A percentile compares a stretch with the other conserved stretches of the same genome.
Evolutionary conservation across 2,329 filamentous ascomycete genomes (phyloP).

Genomic region (Paraconiothyrium sp.): DNA sequence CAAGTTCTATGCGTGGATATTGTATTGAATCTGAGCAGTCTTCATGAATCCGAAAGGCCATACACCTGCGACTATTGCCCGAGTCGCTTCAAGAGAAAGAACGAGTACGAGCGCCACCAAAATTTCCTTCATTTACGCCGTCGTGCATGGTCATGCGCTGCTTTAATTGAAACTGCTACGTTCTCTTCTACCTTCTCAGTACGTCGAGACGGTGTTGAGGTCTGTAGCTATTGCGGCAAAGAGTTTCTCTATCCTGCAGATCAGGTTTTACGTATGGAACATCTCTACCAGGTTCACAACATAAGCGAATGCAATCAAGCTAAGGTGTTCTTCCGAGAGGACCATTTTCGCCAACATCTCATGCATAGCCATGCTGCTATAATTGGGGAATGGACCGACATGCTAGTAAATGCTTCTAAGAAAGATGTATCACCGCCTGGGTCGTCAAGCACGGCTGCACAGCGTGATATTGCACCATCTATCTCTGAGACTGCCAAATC

Average conservation of each 20-base stretch:
- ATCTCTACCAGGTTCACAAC: slow-evolving; percentile 92
- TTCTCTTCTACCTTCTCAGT: slow-evolving; percentile 82
- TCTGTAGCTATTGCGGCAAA: slow-evolving; percentile 94
- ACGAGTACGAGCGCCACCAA: slow-evolving; percentile 94
- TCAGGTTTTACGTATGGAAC: slow-evolving; percentile 86
- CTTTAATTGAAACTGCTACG: slow-evolving; percentile 74
- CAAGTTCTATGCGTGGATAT: too few relatives aligned
- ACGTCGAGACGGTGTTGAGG: slow-evolving; percentile 67
- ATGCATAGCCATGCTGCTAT: slow-evolving; percentile 97
- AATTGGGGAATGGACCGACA: slow-evolving; percentile 98
- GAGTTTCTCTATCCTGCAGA: slow-evolving; percentile 89
- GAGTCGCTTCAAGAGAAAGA: slow-evolving; percentile 99
- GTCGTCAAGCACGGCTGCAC: too few relatives aligned
- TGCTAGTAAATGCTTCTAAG: slow-evolving; percentile 97
- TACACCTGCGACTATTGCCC: slow-evolving; percentile 93
- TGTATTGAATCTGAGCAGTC: slow-evolving; percentile 58
- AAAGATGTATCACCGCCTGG: slow-evolving; percentile 75
- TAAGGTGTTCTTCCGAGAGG: slow-evolving; percentile 97
- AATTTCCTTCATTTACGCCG: slow-evolving; percentile 92
- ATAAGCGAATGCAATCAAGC: slow-evolving; percentile 97
- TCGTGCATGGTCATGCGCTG: slow-evolving; percentile 97
- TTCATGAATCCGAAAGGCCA: slow-evolving; percentile 94
- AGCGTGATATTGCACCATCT: too few relatives aligned
- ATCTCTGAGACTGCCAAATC: too few relatives aligned
- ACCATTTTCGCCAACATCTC: slow-evolving; percentile 97